Conservation (phyloP, 495 filamentous ascomycete species). For the Bombardia bombarda region DNA sequence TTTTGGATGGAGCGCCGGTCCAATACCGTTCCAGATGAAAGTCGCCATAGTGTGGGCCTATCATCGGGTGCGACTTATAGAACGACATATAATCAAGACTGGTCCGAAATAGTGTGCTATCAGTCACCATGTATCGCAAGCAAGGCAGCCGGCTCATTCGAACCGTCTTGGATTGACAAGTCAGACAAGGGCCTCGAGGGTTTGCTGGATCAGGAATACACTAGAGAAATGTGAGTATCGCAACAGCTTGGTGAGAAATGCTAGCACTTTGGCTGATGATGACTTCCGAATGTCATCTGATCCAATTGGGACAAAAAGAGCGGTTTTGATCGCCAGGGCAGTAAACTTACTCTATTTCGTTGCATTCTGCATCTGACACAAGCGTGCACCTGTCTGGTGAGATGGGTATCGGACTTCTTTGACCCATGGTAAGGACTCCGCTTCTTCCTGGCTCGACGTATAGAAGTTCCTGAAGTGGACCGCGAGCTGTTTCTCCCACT, state of each 20-base stretch:
- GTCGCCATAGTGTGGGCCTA: conserved; percentile 28
- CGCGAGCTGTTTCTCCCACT: conserved; percentile 3
- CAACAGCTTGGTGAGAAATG: no score
- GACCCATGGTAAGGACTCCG: conserved; percentile 19
- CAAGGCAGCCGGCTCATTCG: conserved; percentile 29
- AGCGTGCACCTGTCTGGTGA: conserved; percentile 26
- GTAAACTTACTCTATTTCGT: conserved; percentile 22
- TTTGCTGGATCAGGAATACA: conserved; percentile 28
- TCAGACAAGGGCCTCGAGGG: conserved; percentile 23
- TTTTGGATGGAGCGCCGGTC: conserved; percentile 13
- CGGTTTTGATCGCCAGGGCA: neutral
- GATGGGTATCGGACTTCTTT: conserved; percentile 22
- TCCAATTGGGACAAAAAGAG: no score
- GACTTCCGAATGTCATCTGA: no score
- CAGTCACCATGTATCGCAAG: conserved; percentile 33
- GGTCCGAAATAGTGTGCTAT: conserved; percentile 29
- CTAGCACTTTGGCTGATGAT: no score
- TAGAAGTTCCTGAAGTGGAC: conserved; percentile 7
- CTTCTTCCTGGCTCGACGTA: conserved; percentile 17
- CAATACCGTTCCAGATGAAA: conserved; percentile 27
- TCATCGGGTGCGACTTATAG: conserved; percentile 24
- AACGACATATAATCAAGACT: conserved; percentile 25
- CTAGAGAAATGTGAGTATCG: conserved; percentile 10
- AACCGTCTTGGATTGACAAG: conserved; percentile 23
- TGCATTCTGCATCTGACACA: conserved; percentile 31